These are phyloP conservation scores for Cornus kousa DNA, from an alignment of 148 eudicot species.

Conservation along the genomic window DNA sequence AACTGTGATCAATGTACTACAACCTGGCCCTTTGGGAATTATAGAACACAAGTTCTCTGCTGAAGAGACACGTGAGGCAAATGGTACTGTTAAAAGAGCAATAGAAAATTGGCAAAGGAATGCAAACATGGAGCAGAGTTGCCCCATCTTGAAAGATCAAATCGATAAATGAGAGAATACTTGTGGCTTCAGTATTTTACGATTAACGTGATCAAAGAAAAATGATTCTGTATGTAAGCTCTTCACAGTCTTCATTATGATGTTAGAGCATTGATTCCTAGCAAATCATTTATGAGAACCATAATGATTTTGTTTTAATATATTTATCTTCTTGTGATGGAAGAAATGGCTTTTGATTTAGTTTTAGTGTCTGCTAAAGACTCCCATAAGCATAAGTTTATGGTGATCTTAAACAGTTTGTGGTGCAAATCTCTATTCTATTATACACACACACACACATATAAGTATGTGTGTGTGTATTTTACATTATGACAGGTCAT, in stretches of 20 bases:
- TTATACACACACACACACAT: too few relatives aligned
- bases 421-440: neutral
- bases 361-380: neutral
- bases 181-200: slow-evolving; percentile 7
- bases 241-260: neutral
- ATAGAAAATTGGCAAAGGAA: slow-evolving; percentile 75
- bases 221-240: neutral
- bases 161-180: slow-evolving; percentile 33
- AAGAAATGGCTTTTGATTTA: neutral
- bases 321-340: neutral
- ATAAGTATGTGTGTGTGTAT: neutral
- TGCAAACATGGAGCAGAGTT: slow-evolving; percentile 49
- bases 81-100: slow-evolving; percentile 57
- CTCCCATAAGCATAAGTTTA: neutral
- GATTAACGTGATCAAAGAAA: neutral
- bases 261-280: neutral
- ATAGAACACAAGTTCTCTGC: slow-evolving; percentile 83
- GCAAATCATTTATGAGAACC: neutral
- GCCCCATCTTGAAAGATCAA: slow-evolving; percentile 53
- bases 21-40: slow-evolving; percentile 93
- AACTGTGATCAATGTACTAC: slow-evolving; percentile 79
- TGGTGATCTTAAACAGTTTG: neutral
- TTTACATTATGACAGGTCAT: too few relatives aligned
- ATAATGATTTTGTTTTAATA: neutral
- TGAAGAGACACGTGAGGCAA: slow-evolving; percentile 71